Evolutionary conservation across 345 rosid species (phyloP).

Genomic region (Chamaenerion angustifolium): DNA sequence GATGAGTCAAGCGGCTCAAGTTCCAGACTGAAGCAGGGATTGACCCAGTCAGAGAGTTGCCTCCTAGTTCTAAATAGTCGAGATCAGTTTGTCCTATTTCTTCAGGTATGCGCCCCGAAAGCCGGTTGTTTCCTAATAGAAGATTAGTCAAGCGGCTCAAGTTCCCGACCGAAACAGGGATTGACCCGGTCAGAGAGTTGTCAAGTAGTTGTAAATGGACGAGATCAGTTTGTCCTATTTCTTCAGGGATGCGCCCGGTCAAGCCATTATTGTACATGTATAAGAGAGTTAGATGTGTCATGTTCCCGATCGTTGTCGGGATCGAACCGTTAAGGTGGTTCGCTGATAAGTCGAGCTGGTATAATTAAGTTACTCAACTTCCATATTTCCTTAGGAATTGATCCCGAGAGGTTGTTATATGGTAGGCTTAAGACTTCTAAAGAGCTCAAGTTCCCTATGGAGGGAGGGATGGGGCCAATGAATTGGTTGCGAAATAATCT

Average conservation of each 20-base stretch:
- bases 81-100: background rate
- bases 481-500: background rate
- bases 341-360: background rate
- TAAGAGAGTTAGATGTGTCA: background rate
- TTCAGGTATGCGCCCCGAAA: background rate
- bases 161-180: too few species aligned
- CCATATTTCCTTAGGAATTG: background rate
- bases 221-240: background rate
- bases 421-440: background rate
- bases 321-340: background rate
- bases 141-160: too few species aligned
- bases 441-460: background rate
- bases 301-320: background rate
- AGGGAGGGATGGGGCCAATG: conserved; percentile 8
- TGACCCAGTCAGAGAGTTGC: too few species aligned
- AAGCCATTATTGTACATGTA: background rate
- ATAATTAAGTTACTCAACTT: background rate
- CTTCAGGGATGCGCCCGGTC: background rate
- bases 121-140: too few species aligned
- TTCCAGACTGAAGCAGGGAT: too few species aligned
- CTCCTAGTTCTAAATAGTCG: too few species aligned
- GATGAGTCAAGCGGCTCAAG: too few species aligned
- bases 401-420: background rate
- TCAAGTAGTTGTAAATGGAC: too few species aligned
- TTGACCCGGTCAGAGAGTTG: too few species aligned